Evolutionary conservation across 768 basidiomycete species (phyloP), one percentile per base, ranked within the genome.

Genomic region (Leccinum longicurvipes): DNA sequence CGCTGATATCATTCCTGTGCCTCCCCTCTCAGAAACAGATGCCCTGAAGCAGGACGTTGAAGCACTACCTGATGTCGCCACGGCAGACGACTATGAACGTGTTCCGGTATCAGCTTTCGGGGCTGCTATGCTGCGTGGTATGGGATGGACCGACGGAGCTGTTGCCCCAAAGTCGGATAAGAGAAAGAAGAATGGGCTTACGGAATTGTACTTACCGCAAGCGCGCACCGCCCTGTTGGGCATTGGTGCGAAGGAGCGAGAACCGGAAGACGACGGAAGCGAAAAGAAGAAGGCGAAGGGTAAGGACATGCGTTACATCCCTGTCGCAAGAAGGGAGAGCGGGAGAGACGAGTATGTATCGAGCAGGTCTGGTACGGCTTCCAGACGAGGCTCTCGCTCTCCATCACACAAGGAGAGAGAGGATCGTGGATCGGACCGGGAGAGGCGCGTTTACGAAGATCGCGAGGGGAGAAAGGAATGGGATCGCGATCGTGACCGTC

Each of bases 101-200:
- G 84, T 98, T 0, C 97, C 97, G 0, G 86, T 99, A 15, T 86
- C 89, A 6, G 88, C 91, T 54, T 99, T 98, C 61, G 96, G 97
- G 6, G 86, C 89, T 5, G 97, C 97, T 7, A 81, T 98, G 63
- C 77, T 97, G 4, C 82, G 94, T 45, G 96, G 96, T 0, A 98
- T 98, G 97, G 95, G 95, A 3, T 98, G 93, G 93, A 90, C 90
- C 57, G 85, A 89, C 32, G 89, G 90, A 1, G 81, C 81, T 4
- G 84, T 86, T 4, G 91, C 90, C 3, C 79, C 85, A 23, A 77
- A 82, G 47, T 54, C 44, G 44, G 84, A 81, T 34, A 76, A 81
- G 9, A 79, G 83, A 15, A 79, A 61, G 2, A 71, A 72, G 50
- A 76, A 82, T 57, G 89, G 84, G 2, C 68, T 84, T 15, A 78